Evolutionary conservation across 768 basidiomycete genomes (phyloP), one percentile per base, ranked within the genome.

Genomic region (Cantharellus cinnabarinus): DNA sequence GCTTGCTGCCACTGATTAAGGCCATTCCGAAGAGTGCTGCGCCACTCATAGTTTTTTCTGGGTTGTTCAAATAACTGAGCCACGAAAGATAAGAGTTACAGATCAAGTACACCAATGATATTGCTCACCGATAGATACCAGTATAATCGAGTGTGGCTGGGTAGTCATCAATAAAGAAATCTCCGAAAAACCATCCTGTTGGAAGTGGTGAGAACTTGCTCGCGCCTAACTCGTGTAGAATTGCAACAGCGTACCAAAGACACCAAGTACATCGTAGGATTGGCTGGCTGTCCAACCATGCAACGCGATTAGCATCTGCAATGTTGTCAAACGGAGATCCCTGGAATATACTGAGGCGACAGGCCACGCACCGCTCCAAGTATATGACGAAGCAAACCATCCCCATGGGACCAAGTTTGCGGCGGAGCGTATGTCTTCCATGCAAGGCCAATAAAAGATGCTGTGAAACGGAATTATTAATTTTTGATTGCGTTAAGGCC

Each of bases 121-220:
- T 42, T 14, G 65, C 72, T 56, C 66, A 90, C 81, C 94, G 81
- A 71, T 94, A 99, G 64, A 99, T 97, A 40, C 95, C 95, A 57
- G 90, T 93, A 68, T 98, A 98, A 61, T 93, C 89, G 4, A 98
- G 73, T 61, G 87, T 80, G 0, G 85, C 72, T 2, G 94, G 89
- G 69, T 88, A 93, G 62, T 90, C 85, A 65, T 94, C 89, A 71
- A 93, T 84, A 75, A 93, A 93, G 72, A 94, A 94, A 70, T 94
- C 89, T 34, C 90, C 91, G 64, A 95, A 99, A 72, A 97, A 93
- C 95, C 95, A 99, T 35, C 95, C 89, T 90, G 58, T 37, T 37
- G 15, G 58, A 15, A 57, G 38, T 39, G 14, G 42, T 5, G 20
- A 29, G 20, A 29, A 29, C 20, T 29, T 29, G 20, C 20, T 29